phyloP scores from a whole-genome alignment of 805 yeast species.

The Ogataea degrootiae region DNA sequence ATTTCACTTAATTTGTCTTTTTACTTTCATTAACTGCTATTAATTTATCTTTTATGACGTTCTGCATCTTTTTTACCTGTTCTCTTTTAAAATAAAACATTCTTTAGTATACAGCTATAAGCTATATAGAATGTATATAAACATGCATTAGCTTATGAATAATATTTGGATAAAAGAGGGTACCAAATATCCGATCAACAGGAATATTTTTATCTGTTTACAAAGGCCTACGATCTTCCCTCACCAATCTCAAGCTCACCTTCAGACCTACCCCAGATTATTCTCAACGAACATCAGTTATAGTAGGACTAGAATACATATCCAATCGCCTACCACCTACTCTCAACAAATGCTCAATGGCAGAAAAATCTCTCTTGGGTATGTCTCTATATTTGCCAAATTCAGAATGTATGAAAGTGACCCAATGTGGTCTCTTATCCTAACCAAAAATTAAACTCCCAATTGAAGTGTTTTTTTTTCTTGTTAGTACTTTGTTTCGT shows the following conservation, averaged over 20 bases:
- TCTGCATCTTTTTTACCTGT: too few relatives aligned
- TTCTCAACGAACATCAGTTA: conserved; percentile 55
- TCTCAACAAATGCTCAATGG: conserved; percentile 80
- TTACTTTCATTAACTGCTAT: too few relatives aligned
- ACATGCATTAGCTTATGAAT: too few relatives aligned
- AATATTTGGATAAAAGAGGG: too few relatives aligned
- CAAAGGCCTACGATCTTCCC: not conserved
- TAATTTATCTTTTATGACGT: too few relatives aligned
- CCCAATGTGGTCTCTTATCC: conserved; percentile 31
- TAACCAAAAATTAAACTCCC: conserved; percentile 1
- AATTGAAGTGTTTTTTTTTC: not conserved
- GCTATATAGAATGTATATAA: too few relatives aligned
- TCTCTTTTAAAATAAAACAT: too few relatives aligned
- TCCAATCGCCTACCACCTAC: conserved; percentile 70
- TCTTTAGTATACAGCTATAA: too few relatives aligned
- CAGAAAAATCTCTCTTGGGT: conserved; percentile 74
- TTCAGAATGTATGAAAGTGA: conserved; percentile 39
- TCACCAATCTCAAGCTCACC: not conserved
- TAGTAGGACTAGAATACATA: conserved; percentile 63
- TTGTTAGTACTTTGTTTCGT: too few relatives aligned
- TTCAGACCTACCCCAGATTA: not conserved
- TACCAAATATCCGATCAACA: too few relatives aligned
- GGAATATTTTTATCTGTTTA: too few relatives aligned
- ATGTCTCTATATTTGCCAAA: conserved; percentile 54
- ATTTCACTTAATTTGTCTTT: too few relatives aligned